phyloP scores from a whole-genome alignment of 805 yeast species.

The Kodamaea kaohsiungensis region DNA sequence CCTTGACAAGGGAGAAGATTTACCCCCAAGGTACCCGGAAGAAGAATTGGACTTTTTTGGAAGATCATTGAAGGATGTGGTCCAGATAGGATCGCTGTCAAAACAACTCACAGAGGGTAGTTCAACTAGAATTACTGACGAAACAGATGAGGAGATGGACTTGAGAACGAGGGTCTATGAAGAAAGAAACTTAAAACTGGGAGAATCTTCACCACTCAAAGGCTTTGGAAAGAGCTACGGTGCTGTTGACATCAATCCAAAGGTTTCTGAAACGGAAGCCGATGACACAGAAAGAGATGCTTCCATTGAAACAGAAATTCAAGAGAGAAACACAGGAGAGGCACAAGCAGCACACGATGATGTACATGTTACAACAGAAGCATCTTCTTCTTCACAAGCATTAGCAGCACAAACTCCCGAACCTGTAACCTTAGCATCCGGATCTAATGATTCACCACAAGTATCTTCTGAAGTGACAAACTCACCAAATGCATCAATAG shows the following conservation, averaged over 20 bases:
- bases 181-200: conserved; percentile 12
- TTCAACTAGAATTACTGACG: conserved; percentile 23
- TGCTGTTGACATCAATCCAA: background rate
- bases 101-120: conserved; percentile 14
- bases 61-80: conserved; percentile 24
- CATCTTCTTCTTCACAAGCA: conserved; percentile 2
- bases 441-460: background rate
- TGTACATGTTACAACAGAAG: background rate
- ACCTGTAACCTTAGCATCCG: background rate
- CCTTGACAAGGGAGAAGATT: conserved; percentile 68
- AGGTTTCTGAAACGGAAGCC: background rate
- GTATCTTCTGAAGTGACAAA: background rate
- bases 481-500: background rate
- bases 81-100: conserved; percentile 32
- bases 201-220: conserved; percentile 5
- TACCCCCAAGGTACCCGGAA: conserved; percentile 70
- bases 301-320: background rate
- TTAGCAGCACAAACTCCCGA: background rate
- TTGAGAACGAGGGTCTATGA: conserved; percentile 35
- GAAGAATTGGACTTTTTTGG: conserved; percentile 67
- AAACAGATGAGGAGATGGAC: conserved; percentile 38
- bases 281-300: background rate
- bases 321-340: background rate
- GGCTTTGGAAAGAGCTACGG: conserved; percentile 6
- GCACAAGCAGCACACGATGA: background rate